A percentile compares a stretch with the other conserved stretches of the same genome.
Conservation (phyloP, 345 rosid species). For the Stellera chamaejasme region DNA sequence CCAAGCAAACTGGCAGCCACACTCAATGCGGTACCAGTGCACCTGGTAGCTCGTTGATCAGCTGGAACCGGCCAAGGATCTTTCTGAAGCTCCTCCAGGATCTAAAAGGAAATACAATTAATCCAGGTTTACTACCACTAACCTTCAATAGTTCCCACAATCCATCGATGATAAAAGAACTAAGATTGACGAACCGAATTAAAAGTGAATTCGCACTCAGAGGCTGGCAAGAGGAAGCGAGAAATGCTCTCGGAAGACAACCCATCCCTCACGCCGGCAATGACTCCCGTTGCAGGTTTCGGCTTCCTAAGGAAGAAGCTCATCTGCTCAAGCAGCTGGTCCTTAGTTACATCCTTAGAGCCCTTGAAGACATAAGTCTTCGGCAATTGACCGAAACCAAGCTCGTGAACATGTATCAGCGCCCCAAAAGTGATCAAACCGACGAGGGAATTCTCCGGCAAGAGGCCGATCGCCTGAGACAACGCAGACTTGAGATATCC, state of each 20-base stretch:
- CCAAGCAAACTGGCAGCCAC: conserved; percentile 83
- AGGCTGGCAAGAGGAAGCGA: conserved; percentile 79
- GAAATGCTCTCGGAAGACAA: conserved; percentile 81
- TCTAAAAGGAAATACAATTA: conserved; percentile 13
- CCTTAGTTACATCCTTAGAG: conserved; percentile 65
- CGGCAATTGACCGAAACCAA: conserved; percentile 65
- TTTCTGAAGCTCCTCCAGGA: conserved; percentile 80
- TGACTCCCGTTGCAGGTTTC: conserved; percentile 69
- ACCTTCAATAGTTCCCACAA: too few species aligned
- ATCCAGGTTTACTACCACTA: too few species aligned
- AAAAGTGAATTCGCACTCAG: conserved; percentile 78
- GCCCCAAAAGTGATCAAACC: conserved; percentile 80
- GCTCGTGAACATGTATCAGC: conserved; percentile 75
- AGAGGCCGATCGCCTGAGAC: conserved; percentile 65
- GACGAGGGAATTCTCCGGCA: conserved; percentile 64
- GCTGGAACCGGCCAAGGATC: conserved; percentile 74
- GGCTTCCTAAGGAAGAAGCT: conserved; percentile 75
- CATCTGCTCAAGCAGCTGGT: conserved; percentile 77
- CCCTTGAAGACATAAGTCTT: conserved; percentile 79
- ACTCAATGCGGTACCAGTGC: conserved; percentile 85
- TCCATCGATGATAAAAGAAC: not conserved
- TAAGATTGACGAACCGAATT: conserved; percentile 39
- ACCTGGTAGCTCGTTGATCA: conserved; percentile 72
- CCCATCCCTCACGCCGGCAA: conserved; percentile 83
- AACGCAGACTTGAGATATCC: conserved; percentile 69